phyloP scores from a whole-genome alignment of 2,329 filamentous ascomycete genomes.

The Apiospora aurea region DNA sequence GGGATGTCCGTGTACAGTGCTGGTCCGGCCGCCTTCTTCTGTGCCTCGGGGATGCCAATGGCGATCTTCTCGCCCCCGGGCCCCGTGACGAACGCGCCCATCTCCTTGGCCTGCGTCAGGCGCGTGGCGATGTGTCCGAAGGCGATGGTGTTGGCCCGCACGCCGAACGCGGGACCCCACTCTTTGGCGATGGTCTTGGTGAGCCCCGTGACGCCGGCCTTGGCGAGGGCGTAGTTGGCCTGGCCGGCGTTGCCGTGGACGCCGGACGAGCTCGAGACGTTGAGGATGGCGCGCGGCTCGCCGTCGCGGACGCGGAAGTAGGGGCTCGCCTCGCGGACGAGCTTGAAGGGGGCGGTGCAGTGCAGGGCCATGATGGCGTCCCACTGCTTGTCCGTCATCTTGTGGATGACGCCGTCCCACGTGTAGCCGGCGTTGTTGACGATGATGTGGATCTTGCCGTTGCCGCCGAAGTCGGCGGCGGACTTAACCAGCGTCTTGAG shows the following conservation, averaged over 20 bases:
- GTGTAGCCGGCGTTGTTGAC: constrained; percentile 94
- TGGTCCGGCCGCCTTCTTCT: constrained; percentile 51
- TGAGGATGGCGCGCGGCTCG: constrained; percentile 79
- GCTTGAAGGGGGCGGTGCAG: constrained; percentile 84
- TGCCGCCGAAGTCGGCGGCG: constrained; percentile 81
- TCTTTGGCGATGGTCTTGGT: constrained; percentile 92
- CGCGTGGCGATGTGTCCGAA: constrained; percentile 85
- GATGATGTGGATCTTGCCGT: constrained; percentile 88
- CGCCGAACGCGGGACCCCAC: constrained; percentile 86
- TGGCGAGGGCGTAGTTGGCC: constrained; percentile 86
- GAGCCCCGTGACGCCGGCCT: constrained; percentile 82
- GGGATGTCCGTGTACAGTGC: constrained; percentile 74
- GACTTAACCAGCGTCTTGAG: constrained; percentile 75
- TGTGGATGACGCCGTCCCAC: constrained; percentile 92
- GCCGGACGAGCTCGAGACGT: constrained; percentile 83
- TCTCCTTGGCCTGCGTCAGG: constrained; percentile 84
- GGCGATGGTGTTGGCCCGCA: constrained; percentile 82
- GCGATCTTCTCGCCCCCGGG: constrained; percentile 78
- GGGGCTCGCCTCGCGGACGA: constrained; percentile 79
- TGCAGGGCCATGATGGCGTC: constrained; percentile 86
- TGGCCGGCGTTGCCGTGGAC: constrained; percentile 91
- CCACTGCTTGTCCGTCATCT: constrained; percentile 92
- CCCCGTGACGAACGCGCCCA: constrained; percentile 78
- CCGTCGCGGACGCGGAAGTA: constrained; percentile 90
- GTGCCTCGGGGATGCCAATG: constrained; percentile 74